Evolutionary conservation across 2,329 filamentous ascomycete species (phyloP).

Genomic region (Alternaria sp.): DNA sequence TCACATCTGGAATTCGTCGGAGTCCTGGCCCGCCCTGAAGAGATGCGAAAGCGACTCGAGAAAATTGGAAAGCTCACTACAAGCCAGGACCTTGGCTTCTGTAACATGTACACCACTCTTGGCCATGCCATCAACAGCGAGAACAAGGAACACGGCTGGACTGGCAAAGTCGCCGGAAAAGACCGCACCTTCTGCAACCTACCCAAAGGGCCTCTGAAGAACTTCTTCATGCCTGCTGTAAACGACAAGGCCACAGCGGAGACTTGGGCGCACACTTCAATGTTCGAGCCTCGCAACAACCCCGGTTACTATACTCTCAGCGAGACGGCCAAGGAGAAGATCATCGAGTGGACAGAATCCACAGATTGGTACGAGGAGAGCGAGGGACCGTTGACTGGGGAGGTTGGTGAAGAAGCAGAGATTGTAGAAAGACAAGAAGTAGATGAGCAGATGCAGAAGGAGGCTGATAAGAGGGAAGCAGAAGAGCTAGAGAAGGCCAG

Average conservation of each 20-base stretch:
- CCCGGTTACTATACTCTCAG: slow-evolving; percentile 75
- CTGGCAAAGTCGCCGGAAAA: slow-evolving; percentile 69
- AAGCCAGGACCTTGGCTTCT: slow-evolving; percentile 77
- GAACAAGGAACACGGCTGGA: slow-evolving; percentile 48
- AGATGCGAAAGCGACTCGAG: slow-evolving; percentile 78
- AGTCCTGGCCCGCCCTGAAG: slow-evolving; percentile 83
- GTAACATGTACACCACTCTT: slow-evolving; percentile 86
- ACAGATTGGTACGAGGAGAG: slow-evolving; percentile 70
- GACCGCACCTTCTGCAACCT: slow-evolving; percentile 87
- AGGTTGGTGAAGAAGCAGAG: slow-evolving; percentile 45
- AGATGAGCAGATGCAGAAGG: slow-evolving; percentile 33
- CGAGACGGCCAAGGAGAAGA: slow-evolving; percentile 70
- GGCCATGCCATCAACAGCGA: slow-evolving; percentile 70
- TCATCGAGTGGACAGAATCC: slow-evolving; percentile 71
- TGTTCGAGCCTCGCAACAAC: slow-evolving; percentile 79
- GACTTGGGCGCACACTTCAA: slow-evolving; percentile 78
- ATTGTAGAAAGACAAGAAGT: slow-evolving; percentile 40
- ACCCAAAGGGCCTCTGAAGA: slow-evolving; percentile 46
- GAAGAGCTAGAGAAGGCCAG: slow-evolving; percentile 7
- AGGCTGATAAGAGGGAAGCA: slow-evolving; percentile 22
- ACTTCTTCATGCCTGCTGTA: slow-evolving; percentile 56
- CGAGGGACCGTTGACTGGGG: slow-evolving; percentile 38
- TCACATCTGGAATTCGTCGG: slow-evolving; percentile 95
- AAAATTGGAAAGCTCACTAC: slow-evolving; percentile 70
- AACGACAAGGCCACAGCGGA: slow-evolving; percentile 86